These are phyloP conservation scores for Asterochloris erici DNA, from an alignment of 139 green algal species.

Conservation along the genomic window DNA sequence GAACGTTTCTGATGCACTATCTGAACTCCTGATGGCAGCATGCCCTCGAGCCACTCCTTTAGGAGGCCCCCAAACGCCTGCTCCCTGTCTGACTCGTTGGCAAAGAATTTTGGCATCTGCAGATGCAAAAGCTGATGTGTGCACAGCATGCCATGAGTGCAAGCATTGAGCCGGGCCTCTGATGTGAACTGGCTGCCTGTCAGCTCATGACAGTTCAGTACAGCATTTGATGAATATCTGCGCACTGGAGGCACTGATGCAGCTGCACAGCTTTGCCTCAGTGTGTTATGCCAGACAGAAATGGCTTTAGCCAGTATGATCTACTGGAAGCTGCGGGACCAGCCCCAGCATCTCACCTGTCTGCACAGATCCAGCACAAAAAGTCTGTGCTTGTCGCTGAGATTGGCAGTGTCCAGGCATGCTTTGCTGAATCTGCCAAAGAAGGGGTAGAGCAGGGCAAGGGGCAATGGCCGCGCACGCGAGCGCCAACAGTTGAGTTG, in stretches of 20 bases:
- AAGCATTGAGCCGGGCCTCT: no score
- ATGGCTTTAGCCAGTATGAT: no score
- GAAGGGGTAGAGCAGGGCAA: constrained; percentile 4
- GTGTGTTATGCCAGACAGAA: no score
- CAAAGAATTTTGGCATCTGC: neutral
- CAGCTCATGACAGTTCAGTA: no score
- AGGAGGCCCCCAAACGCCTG: neutral
- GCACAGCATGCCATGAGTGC: no score
- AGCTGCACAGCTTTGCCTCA: no score
- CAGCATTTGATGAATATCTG: no score
- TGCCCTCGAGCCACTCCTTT: neutral
- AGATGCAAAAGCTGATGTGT: no score
- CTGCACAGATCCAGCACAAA: constrained; percentile 1
- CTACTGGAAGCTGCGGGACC: no score
- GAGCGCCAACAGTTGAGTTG: neutral
- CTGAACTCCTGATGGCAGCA: neutral
- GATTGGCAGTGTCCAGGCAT: neutral
- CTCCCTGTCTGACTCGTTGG: neutral
- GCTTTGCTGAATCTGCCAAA: neutral
- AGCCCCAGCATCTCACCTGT: neutral
- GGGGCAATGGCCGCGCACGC: neutral
- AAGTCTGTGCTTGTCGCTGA: neutral
- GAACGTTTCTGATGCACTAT: constrained; percentile 2
- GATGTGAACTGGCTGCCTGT: no score
- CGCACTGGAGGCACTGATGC: no score